Evolutionary conservation across 1,284 basidiomycete genomes (phyloP).

Genomic region (Pyrrhoderma lamaoense): DNA sequence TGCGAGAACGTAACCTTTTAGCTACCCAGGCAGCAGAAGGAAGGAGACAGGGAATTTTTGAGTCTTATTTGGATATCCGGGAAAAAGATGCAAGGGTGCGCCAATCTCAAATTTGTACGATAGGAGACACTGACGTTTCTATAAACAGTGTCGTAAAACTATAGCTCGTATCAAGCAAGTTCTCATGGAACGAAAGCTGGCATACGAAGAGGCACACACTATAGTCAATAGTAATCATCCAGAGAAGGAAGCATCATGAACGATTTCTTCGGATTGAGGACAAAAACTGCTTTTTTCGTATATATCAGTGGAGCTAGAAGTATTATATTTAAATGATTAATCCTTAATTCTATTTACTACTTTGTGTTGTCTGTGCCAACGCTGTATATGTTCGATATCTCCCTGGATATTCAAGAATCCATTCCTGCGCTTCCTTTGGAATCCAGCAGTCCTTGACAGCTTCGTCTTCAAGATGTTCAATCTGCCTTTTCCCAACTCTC

Average conservation of each 20-base stretch:
- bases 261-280: too few relatives aligned
- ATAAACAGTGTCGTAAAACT: slow-evolving; percentile 89
- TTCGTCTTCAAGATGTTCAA: slow-evolving; percentile 60
- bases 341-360: too few relatives aligned
- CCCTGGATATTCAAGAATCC: slow-evolving; percentile 33
- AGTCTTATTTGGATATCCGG: slow-evolving; percentile 27
- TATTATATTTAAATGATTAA: too few relatives aligned
- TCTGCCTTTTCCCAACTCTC: slow-evolving; percentile 52
- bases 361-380: neutral
- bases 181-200: slow-evolving; percentile 85
- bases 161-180: slow-evolving; percentile 96
- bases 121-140: neutral
- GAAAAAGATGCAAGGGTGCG: slow-evolving; percentile 18
- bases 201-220: slow-evolving; percentile 60
- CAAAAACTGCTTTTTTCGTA: too few relatives aligned
- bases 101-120: too few relatives aligned
- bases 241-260: neutral
- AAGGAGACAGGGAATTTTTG: slow-evolving; percentile 21
- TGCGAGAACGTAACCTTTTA: slow-evolving; percentile 83
- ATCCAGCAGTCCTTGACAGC: slow-evolving; percentile 68
- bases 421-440: slow-evolving; percentile 56
- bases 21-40: slow-evolving; percentile 57
- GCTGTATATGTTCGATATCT: neutral
- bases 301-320: too few relatives aligned
- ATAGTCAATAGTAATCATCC: slow-evolving; percentile 31